Evolutionary conservation across 768 basidiomycete species (phyloP), one percentile per base, ranked within the genome.

Genomic region (Guyanaporus albipodus): DNA sequence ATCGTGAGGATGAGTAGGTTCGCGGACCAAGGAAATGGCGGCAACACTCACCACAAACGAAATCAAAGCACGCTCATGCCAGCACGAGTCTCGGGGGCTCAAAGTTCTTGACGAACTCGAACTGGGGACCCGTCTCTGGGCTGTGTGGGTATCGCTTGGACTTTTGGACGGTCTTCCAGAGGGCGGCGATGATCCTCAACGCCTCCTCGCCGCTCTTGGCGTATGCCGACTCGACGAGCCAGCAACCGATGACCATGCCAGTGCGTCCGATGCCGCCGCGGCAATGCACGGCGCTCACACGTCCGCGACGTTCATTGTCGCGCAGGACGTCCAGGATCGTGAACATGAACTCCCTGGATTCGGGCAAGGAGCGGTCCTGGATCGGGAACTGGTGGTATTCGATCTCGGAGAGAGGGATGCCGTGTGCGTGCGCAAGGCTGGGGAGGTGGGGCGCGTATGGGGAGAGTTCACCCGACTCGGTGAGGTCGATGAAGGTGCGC

Each of bases 321-420:
- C 75, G 62, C 10, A 88, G 65, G 12, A 80, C 79, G 42, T 70
- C 70, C 42, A 89, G 67, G 44, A 87, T 79, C 24, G 64, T 57
- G 44, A 79, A 74, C 69, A 88, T 78, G 56, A 76, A 76, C 21
- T 80, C 74, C 26, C 69, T 58, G 10, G 78, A 80, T 56, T 75
- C 73, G 33, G 87, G 87, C 6, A 86, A 67, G 28, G 71, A 80
- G 39, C 87, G 76, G 62, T 90, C 87, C 27, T 76, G 80, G 55
- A 90, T 87, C 4, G 87, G 82, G 67, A 88, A 87, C 49, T 82
- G 77, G 70, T 87, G 79, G 71, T 90, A 90, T 55, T 83, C 80
- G 63, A 90, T 73, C 8, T 74, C 67, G 32, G 60, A 41, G 18
- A 70, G 63, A 53, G 80, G 77, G 31, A 88, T 80, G 43, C 73